Percentiles rank a stretch among this genome's conserved stretches.
Conservation (phyloP, 768 basidiomycete species). For the Boletus tomentosulus region DNA sequence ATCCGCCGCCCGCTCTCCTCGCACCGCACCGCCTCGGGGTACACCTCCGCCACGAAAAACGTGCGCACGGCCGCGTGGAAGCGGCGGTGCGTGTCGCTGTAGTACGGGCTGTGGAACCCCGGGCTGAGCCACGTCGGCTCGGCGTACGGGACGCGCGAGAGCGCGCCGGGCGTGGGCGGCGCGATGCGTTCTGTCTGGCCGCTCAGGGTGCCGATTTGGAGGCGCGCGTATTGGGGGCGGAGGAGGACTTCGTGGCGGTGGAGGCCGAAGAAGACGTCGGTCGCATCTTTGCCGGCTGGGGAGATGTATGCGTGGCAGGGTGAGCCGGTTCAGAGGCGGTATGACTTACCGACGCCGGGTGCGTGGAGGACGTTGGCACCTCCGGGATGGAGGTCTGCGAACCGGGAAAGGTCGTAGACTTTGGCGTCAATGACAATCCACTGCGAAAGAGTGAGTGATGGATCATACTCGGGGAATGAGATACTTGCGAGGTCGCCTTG, state of each 20-base stretch:
- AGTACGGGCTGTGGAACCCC: slow-evolving; percentile 74
- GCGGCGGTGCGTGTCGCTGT: slow-evolving; percentile 63
- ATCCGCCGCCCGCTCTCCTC: slow-evolving; percentile 89
- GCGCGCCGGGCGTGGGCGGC: slow-evolving; percentile 52
- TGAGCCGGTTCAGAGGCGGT: not conserved
- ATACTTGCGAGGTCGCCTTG: slow-evolving; percentile 70
- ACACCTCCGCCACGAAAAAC: slow-evolving; percentile 73
- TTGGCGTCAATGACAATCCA: slow-evolving; percentile 82
- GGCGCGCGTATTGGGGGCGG: slow-evolving; percentile 66
- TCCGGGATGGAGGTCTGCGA: slow-evolving; percentile 81
- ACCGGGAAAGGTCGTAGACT: slow-evolving; percentile 78
- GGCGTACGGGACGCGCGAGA: slow-evolving; percentile 77
- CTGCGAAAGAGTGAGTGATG: slow-evolving; percentile 32
- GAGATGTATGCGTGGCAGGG: not conserved
- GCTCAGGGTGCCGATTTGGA: slow-evolving; percentile 60
- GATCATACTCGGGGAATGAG: not conserved
- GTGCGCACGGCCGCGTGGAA: slow-evolving; percentile 75
- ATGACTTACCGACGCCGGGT: slow-evolving; percentile 54
- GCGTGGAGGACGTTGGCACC: slow-evolving; percentile 72
- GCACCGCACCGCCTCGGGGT: slow-evolving; percentile 68
- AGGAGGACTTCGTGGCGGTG: slow-evolving; percentile 80
- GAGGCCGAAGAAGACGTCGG: slow-evolving; percentile 78
- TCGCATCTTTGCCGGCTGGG: slow-evolving; percentile 68
- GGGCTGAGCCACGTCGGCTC: slow-evolving; percentile 77
- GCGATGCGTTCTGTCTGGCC: slow-evolving; percentile 57